Evolutionary conservation across 164 flowering plant genomes (phyloP).

Genomic region (Umbilicus rupestris): DNA sequence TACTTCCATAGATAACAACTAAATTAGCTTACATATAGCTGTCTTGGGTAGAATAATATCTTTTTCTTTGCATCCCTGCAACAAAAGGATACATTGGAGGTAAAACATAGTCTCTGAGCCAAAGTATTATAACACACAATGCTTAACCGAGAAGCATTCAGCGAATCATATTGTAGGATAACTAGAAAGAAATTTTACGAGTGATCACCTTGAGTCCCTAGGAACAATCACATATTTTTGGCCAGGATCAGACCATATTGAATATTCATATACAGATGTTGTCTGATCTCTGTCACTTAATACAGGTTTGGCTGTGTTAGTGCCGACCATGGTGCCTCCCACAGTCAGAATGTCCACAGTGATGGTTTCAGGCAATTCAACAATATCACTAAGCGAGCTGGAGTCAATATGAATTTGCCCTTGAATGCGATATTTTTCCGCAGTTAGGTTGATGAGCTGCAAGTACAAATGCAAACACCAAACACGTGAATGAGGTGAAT

Average conservation of each 20-base stretch:
- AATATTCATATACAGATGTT: constrained; percentile 48
- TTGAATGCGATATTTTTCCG: constrained; percentile 74
- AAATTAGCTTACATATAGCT: constrained; percentile 42
- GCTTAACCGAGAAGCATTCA: not conserved
- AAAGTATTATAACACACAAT: not conserved
- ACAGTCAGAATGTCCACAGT: constrained; percentile 39
- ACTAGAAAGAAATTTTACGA: not conserved
- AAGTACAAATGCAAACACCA: constrained; percentile 13
- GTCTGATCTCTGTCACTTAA: constrained; percentile 29
- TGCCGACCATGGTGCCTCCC: constrained; percentile 33
- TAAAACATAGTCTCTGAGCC: not conserved
- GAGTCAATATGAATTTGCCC: constrained; percentile 56
- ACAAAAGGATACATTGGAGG: constrained; percentile 9
- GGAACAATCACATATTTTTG: constrained; percentile 69
- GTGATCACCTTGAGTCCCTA: constrained; percentile 54
- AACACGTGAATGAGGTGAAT: constrained; percentile 5
- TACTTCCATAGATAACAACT: not conserved
- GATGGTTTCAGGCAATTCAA: constrained; percentile 40
- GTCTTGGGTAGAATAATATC: constrained; percentile 79
- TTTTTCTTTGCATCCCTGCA: constrained; percentile 48
- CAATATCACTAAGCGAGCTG: constrained; percentile 23
- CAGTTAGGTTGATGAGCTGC: constrained; percentile 74
- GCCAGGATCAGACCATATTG: constrained; percentile 77
- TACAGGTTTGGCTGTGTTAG: constrained; percentile 30
- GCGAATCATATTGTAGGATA: not conserved